Evolutionary conservation across 768 basidiomycete species (phyloP), one percentile per base, ranked within the genome.

Genomic region (Calocybe gangraenosa): DNA sequence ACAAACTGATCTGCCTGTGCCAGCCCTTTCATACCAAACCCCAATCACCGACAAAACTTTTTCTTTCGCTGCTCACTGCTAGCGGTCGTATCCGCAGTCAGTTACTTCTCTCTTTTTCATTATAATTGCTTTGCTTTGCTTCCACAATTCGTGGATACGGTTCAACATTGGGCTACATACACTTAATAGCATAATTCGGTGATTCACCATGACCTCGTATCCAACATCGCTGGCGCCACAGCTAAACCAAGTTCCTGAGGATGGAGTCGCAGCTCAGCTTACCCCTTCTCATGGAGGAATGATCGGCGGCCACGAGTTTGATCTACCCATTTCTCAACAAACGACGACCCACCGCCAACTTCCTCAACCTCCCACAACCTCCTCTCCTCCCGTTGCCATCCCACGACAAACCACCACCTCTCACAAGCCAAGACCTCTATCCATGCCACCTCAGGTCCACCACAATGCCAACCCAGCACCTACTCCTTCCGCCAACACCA

Each of bases 271-370:
- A 18, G 25, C 6, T 6, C 25, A 28, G 25, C 6, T 28, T 21
- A 72, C 71, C 35, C 75, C 77, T 42, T 71, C 76, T 38, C 76
- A 81, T 62, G 80, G 76, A 46, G 74, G 73, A 42, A 68, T 78
- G 63, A 64, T 67, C 52, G 65, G 61, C 50, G 81, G 77, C 54
- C 74, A 81, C 73, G 82, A 84, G 71, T 83, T 76, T 68, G 82
- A 84, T 64, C 64, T 81, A 59, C 68, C 76, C 57, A 72, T 79
- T 52, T 60, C 68, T 42, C 71, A 66, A 60, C 64, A 68, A 58
- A 55, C 61, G 40, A 18, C 46, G 14, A 25, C 46, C 56, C 57
- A 35, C 53, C 45, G 46, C 40, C 57, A 56, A 42, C 57, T 49
- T 49, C 52, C 51, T 51, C 57, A 50, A 51, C 52, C 51, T 51